phyloP scores from a whole-genome alignment of 148 eudicot genomes.

The Gaultheria prostrata region DNA sequence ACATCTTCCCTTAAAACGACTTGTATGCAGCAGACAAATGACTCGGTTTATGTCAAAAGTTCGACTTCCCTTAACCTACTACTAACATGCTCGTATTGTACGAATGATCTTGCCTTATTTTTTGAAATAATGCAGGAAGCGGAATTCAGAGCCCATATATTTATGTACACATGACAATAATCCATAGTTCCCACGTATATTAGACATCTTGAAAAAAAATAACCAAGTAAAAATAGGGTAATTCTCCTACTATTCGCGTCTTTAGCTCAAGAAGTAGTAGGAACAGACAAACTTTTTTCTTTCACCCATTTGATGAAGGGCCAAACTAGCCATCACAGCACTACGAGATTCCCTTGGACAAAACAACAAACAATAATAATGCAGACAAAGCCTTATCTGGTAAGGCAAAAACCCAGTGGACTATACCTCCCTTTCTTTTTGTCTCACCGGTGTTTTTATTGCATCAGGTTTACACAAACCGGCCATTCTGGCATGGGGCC shows the following conservation, averaged over 20 bases:
- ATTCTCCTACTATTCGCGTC: background rate
- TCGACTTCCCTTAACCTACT: too few relatives aligned
- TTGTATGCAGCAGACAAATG: background rate
- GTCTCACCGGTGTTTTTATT: slow-evolving; percentile 10
- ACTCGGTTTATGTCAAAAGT: too few relatives aligned
- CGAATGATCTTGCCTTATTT: background rate
- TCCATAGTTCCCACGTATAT: background rate
- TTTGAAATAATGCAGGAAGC: background rate
- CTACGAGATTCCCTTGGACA: slow-evolving; percentile 7
- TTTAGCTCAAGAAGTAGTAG: background rate
- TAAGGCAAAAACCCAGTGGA: background rate
- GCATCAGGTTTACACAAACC: background rate
- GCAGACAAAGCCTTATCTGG: background rate
- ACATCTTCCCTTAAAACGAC: background rate
- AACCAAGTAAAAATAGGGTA: background rate
- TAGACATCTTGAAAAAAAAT: background rate
- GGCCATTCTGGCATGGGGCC: slow-evolving; percentile 15
- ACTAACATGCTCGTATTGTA: too few relatives aligned
- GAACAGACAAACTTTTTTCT: slow-evolving; percentile 4
- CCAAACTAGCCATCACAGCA: slow-evolving; percentile 12
- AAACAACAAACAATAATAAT: background rate
- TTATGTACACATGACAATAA: slow-evolving; percentile 15
- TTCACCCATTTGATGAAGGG: background rate
- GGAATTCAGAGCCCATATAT: background rate
- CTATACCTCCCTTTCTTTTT: background rate